Conservation (phyloP, 768 basidiomycete species). For the Brasilioporus rufonigricans region DNA sequence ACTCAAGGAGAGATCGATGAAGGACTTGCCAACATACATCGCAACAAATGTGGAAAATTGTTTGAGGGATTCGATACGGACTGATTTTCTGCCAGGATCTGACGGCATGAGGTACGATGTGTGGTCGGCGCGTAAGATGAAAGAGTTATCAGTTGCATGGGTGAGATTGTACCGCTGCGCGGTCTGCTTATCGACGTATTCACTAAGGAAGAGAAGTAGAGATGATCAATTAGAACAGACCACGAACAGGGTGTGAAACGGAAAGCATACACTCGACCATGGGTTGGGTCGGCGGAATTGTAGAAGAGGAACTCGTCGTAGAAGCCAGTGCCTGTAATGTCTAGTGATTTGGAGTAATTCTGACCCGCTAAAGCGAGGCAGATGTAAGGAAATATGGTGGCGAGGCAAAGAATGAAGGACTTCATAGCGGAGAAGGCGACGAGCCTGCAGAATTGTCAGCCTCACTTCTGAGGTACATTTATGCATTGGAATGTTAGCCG, state of each 20-base stretch:
- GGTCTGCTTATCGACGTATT: slow-evolving; percentile 25
- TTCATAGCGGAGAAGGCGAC: slow-evolving; percentile 11
- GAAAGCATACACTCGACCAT: slow-evolving; percentile 59
- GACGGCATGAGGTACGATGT: slow-evolving; percentile 18
- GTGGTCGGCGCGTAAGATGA: slow-evolving; percentile 32
- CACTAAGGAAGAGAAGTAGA: slow-evolving; percentile 8
- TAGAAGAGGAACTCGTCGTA: slow-evolving; percentile 47
- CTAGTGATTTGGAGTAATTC: slow-evolving; percentile 32
- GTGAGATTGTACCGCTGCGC: slow-evolving; percentile 32
- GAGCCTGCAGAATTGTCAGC: slow-evolving; percentile 3
- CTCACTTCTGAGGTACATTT: background rate
- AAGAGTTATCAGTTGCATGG: slow-evolving; percentile 24
- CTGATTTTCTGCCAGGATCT: slow-evolving; percentile 29
- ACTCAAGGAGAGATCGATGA: background rate
- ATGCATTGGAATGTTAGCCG: background rate
- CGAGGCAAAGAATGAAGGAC: background rate
- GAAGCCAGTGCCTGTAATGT: slow-evolving; percentile 47
- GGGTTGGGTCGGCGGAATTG: slow-evolving; percentile 57
- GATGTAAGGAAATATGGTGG: background rate
- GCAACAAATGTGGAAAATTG: slow-evolving; percentile 16
- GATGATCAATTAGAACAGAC: background rate
- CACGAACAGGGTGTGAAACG: no score
- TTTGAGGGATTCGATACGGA: slow-evolving; percentile 27
- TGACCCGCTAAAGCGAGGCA: background rate
- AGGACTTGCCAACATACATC: slow-evolving; percentile 14